Percentiles rank a stretch among this genome's conserved stretches.
Conservation (phyloP, 2,329 filamentous ascomycete genomes). For the Xylariaceae sp. region DNA sequence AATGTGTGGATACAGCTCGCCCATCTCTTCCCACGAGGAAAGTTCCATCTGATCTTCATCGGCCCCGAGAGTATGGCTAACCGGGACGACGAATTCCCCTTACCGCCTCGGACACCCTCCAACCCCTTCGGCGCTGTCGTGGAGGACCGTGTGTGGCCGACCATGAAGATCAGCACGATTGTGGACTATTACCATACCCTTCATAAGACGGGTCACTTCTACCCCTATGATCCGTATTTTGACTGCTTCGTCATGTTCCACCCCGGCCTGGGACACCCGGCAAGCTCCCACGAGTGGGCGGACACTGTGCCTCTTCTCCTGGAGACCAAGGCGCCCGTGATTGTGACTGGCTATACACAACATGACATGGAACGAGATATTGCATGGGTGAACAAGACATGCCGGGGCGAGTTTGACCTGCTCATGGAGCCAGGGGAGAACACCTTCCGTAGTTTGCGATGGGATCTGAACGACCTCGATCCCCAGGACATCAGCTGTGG, state of each 20-base stretch:
- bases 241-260: slow-evolving; percentile 98
- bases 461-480: slow-evolving; percentile 95
- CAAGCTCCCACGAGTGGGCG: slow-evolving; percentile 88
- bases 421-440: slow-evolving; percentile 92
- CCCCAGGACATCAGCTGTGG: slow-evolving; percentile 91
- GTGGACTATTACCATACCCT: slow-evolving; percentile 98
- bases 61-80: slow-evolving; percentile 95
- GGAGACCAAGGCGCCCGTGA: slow-evolving; percentile 91
- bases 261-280: slow-evolving; percentile 89
- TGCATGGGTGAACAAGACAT: slow-evolving; percentile 80
- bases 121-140: slow-evolving; percentile 95
- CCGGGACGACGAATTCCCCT: slow-evolving; percentile 85
- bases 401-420: slow-evolving; percentile 85
- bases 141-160: slow-evolving; percentile 81
- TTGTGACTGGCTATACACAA: slow-evolving; percentile 94
- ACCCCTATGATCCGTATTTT: slow-evolving; percentile 96
- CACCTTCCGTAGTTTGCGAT: slow-evolving; percentile 83
- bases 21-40: slow-evolving; percentile 90
- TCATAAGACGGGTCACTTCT: slow-evolving; percentile 84
- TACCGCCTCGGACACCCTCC: slow-evolving; percentile 73
- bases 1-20: slow-evolving; percentile 90
- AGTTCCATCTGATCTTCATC: slow-evolving; percentile 88
- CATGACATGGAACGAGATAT: slow-evolving; percentile 92
- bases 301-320: slow-evolving; percentile 83
- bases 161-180: slow-evolving; percentile 95